Evolutionary conservation across 805 yeast genomes (phyloP), one percentile per base, ranked within the genome.

Genomic region (Starmerella davenportii): DNA sequence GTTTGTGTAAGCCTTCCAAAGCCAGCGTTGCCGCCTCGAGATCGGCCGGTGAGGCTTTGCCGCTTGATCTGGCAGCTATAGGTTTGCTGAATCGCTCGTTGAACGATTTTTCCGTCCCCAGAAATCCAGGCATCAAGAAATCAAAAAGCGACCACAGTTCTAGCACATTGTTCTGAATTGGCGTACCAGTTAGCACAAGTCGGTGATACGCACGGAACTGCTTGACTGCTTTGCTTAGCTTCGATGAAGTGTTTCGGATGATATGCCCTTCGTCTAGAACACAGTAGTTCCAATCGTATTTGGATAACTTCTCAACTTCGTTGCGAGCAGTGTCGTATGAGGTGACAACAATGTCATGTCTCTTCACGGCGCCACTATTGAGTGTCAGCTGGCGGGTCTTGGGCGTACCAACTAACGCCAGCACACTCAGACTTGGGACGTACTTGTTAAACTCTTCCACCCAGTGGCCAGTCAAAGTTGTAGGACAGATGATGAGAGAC

Each of bases 391-490:
- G 47, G 52, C 99, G 68, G 2, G 68, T 61, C 3, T 77, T 61
- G 2, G 98, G 96, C 4, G 82, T 75, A n/a, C 99, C 98, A 17
- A 92, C 94, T 58, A 87, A 87, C 2, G 82, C 90, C 21, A 80
- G 55, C 4, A 81, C 79, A 33, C 70, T 74, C 61, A 90, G 63
- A 46, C 79, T 78, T 33, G 96, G 94, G 0, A 95, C 79, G 56
- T 84, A 90, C 45, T 79, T 84, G 43, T 72, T 70, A 47, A 90
- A 65, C 58, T 90, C 99, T 55, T 82, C 94, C 55, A 82, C 93
- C 99, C 99, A 90, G 59, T 90, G 99, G 18, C 99, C 98, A 2
- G 95, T 85, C 49, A 90, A 69, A 1, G 96, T 82, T 0, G 99
- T 95, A 1, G 99, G 99, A 61, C 98, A 90, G 15, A 90, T 70